phyloP scores from a whole-genome alignment of 1,284 basidiomycete species.

The Trametes hirsuta region DNA sequence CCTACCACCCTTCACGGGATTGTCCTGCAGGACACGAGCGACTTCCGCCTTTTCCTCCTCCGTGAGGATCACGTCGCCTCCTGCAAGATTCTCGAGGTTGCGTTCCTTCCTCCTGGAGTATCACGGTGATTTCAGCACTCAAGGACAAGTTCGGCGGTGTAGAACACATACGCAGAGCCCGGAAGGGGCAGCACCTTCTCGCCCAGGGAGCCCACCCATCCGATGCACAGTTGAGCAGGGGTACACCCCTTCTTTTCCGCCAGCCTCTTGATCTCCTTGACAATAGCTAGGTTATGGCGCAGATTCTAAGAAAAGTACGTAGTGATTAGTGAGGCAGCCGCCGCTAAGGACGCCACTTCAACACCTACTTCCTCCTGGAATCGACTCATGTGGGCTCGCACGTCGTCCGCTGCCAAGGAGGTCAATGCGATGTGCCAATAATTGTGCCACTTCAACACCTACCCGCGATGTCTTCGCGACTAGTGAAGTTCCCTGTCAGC shows the following conservation, averaged over 20 bases:
- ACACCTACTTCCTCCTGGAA: conserved; percentile 37
- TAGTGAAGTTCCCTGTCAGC: conserved; percentile 54
- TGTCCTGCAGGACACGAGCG: conserved; percentile 24
- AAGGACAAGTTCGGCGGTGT: neutral
- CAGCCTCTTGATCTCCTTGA: conserved; percentile 48
- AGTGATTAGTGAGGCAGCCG: neutral
- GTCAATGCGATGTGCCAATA: neutral
- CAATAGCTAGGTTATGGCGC: conserved; percentile 56
- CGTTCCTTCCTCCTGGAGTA: conserved; percentile 35
- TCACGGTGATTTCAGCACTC: neutral
- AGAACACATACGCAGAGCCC: conserved; percentile 47
- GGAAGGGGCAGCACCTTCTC: conserved; percentile 56
- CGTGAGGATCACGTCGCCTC: conserved; percentile 46
- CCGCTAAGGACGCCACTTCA: neutral
- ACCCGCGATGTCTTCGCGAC: conserved; percentile 47
- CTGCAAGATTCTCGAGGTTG: conserved; percentile 48
- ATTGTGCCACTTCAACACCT: neutral
- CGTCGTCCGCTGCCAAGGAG: conserved; percentile 36
- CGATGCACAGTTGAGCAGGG: conserved; percentile 60
- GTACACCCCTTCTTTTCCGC: conserved; percentile 53
- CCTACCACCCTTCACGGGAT: conserved; percentile 34
- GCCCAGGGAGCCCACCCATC: conserved; percentile 57
- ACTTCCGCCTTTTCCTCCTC: conserved; percentile 44
- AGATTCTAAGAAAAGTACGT: conserved; percentile 39
- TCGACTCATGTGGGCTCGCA: conserved; percentile 38